Percentiles rank a stretch among this genome's conserved stretches.
phyloP scores from a whole-genome alignment of 129 eudicot genomes.

The Tanacetum coccineum region DNA sequence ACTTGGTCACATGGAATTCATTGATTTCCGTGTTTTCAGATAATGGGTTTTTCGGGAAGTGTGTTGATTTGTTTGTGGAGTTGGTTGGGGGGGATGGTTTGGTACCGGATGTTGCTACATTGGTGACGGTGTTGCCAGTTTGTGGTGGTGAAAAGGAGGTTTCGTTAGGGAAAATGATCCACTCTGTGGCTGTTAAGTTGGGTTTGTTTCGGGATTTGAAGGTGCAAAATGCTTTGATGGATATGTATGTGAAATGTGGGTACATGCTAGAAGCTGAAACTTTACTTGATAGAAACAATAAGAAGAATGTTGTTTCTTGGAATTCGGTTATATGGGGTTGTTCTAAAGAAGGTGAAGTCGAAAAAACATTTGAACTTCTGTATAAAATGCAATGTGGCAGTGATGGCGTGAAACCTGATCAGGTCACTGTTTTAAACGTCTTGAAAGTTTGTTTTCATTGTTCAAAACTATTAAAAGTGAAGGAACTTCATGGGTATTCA shows the following conservation, averaged over 20 bases:
- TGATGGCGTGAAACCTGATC: constrained; percentile 28
- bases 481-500: constrained; percentile 62
- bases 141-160: constrained; percentile 39
- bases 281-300: constrained; percentile 32
- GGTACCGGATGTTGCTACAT: constrained; percentile 49
- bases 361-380: constrained; percentile 38
- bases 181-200: constrained; percentile 44
- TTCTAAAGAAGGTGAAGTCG: constrained; percentile 44
- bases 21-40: constrained; percentile 34
- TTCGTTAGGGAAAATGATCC: constrained; percentile 38
- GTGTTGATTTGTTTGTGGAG: constrained; percentile 37
- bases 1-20: constrained; percentile 61
- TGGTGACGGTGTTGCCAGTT: constrained; percentile 47
- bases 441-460: constrained; percentile 32
- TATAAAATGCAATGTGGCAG: constrained; percentile 35
- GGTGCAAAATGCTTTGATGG: constrained; percentile 54
- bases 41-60: constrained; percentile 25
- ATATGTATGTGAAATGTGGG: constrained; percentile 65
- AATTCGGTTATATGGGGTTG: constrained; percentile 55
- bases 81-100: constrained; percentile 21
- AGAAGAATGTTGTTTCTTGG: constrained; percentile 64
- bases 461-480: constrained; percentile 37
- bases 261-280: constrained; percentile 33
- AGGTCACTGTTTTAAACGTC: constrained; percentile 48
- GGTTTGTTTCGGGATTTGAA: constrained; percentile 41